Evolutionary conservation across 108 stramenopile species (phyloP).

Genomic region (Fistulifera pelliculosa): DNA sequence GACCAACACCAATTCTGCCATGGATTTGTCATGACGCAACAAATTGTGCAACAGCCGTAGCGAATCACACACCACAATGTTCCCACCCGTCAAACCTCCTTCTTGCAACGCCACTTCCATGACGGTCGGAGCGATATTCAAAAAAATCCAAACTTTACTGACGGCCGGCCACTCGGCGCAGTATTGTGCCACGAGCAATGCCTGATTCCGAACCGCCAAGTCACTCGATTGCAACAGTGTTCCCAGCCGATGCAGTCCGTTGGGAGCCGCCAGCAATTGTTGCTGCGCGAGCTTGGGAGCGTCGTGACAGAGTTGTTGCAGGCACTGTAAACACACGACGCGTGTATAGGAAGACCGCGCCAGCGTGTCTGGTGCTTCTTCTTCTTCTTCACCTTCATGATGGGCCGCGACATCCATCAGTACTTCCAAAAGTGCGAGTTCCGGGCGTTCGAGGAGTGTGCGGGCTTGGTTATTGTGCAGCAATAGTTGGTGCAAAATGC

Average conservation of each 20-base stretch:
- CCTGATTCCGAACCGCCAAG: conserved; percentile 46
- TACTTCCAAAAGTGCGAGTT: conserved; percentile 9
- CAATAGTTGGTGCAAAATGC: neutral
- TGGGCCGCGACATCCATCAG: conserved; percentile 12
- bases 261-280: conserved; percentile 66
- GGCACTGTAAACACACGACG: conserved; percentile 47
- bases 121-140: conserved; percentile 44
- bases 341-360: conserved; percentile 42
- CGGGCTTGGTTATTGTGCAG: neutral
- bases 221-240: conserved; percentile 28
- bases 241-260: conserved; percentile 64
- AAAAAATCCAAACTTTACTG: conserved; percentile 63
- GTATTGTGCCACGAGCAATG: conserved; percentile 41
- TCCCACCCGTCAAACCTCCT: conserved; percentile 36
- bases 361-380: no score
- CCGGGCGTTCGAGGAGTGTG: conserved; percentile 1
- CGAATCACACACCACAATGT: conserved; percentile 41
- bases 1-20: conserved; percentile 31
- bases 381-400: no score
- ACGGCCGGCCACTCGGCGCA: conserved; percentile 39
- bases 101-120: conserved; percentile 38
- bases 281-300: conserved; percentile 29
- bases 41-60: conserved; percentile 39
- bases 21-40: conserved; percentile 27
- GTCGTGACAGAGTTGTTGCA: conserved; percentile 25